Evolutionary conservation across 208 protist species (phyloP).

Genomic region (Leishmania lainsoni): DNA sequence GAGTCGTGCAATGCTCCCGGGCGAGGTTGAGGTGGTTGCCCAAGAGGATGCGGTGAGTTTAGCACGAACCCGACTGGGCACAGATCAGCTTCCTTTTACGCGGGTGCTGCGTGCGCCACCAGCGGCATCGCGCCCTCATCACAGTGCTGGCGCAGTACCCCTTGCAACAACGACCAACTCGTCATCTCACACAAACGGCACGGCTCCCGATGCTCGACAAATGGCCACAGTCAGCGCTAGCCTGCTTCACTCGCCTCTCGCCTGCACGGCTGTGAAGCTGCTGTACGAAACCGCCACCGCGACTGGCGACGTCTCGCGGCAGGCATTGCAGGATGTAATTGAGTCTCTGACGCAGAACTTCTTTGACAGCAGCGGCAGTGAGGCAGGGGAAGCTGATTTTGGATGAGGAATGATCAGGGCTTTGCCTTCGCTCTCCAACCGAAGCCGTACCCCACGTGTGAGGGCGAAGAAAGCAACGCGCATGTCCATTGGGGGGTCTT

Average conservation of each 20-base stretch:
- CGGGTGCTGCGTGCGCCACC: conserved; percentile 14
- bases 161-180: background rate
- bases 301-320: conserved; percentile 45
- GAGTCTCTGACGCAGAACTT: conserved; percentile 49
- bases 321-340: conserved; percentile 44
- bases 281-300: conserved; percentile 47
- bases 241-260: conserved; percentile 26
- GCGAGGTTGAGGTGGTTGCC: background rate
- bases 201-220: background rate
- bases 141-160: background rate
- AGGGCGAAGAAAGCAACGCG: background rate
- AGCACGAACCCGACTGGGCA: conserved; percentile 12
- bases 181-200: background rate
- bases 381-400: background rate
- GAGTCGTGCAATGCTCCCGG: background rate
- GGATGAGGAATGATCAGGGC: conserved; percentile 4
- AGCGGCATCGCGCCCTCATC: background rate
- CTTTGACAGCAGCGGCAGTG: conserved; percentile 2
- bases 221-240: background rate
- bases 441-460: background rate
- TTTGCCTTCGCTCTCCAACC: background rate
- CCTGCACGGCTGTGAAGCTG: conserved; percentile 40
- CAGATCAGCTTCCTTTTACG: conserved; percentile 30
- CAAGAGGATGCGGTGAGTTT: background rate
- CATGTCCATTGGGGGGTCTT: background rate